A percentile compares a stretch with the other conserved stretches of the same genome.
These are phyloP conservation scores for Elaeis oleifera DNA, from an alignment of 202 grass and related monocot species.

Conservation along the genomic window DNA sequence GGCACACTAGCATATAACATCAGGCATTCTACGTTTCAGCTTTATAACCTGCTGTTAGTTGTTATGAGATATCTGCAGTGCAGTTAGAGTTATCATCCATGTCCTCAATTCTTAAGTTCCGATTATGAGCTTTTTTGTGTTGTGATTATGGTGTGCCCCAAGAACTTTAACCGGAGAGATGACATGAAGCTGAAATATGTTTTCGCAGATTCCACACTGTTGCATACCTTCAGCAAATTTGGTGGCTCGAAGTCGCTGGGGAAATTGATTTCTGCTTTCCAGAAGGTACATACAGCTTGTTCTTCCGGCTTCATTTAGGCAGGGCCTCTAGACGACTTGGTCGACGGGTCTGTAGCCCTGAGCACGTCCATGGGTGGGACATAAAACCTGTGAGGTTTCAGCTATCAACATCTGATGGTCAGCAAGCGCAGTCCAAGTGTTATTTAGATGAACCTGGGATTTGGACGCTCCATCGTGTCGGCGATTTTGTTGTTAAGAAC, in stretches of 20 bases:
- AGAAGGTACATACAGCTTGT: slow-evolving; percentile 75
- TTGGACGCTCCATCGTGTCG: slow-evolving; percentile 77
- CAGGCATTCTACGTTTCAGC: no score
- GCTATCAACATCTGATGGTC: slow-evolving; percentile 73
- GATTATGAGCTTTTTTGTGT: neutral
- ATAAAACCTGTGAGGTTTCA: slow-evolving; percentile 78
- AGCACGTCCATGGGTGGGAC: slow-evolving; percentile 83
- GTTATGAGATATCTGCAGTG: no score
- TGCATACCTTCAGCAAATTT: slow-evolving; percentile 77
- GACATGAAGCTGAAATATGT: slow-evolving; percentile 13
- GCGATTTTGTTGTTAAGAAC: slow-evolving; percentile 61
- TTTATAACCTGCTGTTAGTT: no score
- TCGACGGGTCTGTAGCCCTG: slow-evolving; percentile 40
- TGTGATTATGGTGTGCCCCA: neutral
- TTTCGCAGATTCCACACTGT: slow-evolving; percentile 54
- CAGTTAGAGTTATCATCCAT: no score
- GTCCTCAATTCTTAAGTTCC: no score
- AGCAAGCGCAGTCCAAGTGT: slow-evolving; percentile 63
- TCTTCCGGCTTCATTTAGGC: slow-evolving; percentile 69
- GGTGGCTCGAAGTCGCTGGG: slow-evolving; percentile 90
- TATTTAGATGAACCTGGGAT: slow-evolving; percentile 64
- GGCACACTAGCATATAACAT: no score
- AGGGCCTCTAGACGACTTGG: slow-evolving; percentile 55
- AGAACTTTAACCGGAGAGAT: neutral
- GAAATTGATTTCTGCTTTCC: slow-evolving; percentile 79